These are phyloP conservation scores for Arachnomyces sp. DNA, from an alignment of 2,329 filamentous ascomycete genomes.

Conservation along the genomic window DNA sequence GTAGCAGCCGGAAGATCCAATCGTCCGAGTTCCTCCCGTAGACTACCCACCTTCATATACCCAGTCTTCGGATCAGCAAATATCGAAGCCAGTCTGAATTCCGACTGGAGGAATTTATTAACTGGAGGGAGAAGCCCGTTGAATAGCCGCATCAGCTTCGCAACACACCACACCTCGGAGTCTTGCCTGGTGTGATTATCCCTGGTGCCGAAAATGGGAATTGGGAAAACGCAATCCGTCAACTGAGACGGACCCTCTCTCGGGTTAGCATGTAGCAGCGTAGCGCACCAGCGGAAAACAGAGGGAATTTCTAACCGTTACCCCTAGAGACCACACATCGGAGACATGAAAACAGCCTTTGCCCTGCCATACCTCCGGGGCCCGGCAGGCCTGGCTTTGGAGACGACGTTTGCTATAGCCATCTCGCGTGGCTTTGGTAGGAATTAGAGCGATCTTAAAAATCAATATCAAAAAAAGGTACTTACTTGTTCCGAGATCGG, in stretches of 20 bases:
- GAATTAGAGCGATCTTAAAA: conserved; percentile 1
- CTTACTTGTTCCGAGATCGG: conserved; percentile 8
- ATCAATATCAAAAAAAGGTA: conserved; percentile 1
- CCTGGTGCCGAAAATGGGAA: conserved; percentile 5
- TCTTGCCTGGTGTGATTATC: conserved; percentile 3
- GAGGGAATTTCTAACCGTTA: conserved; percentile 7
- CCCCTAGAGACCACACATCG: conserved; percentile 10
- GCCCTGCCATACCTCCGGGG: conserved; percentile 8
- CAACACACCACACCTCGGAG: conserved; percentile 4
- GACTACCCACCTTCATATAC: conserved; percentile 1
- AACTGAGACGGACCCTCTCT: conserved; percentile 1
- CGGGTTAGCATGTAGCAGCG: neutral
- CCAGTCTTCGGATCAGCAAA: conserved; percentile 3
- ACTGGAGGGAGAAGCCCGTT: conserved; percentile 1
- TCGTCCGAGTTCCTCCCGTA: neutral
- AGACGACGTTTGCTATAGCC: conserved; percentile 6
- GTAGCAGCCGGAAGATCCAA: neutral
- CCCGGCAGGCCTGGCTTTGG: conserved; percentile 5
- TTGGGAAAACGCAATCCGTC: conserved; percentile 5
- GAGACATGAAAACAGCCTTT: conserved; percentile 8
- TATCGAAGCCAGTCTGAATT: conserved; percentile 5
- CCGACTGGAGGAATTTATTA: conserved; percentile 5
- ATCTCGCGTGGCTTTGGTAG: conserved; percentile 5
- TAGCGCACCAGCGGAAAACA: too few species aligned
- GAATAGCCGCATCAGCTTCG: conserved; percentile 8